Evolutionary conservation across 1,139 yeast species (phyloP), one percentile per base, ranked within the genome.

Genomic region (Diutina mesorugosa): DNA sequence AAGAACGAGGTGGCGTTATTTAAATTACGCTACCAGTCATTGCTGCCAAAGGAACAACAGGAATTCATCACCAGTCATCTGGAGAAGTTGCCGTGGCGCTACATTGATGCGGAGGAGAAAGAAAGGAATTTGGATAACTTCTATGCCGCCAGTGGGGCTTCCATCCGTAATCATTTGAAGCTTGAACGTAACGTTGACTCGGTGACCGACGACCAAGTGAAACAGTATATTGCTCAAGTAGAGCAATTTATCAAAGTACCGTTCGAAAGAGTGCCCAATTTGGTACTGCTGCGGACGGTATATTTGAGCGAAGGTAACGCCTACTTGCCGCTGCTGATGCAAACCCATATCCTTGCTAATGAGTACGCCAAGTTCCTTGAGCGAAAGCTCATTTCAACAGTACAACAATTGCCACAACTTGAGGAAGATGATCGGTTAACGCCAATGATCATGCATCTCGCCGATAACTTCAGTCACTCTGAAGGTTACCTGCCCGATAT

Each of bases 341-440:
- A 90, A 67, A 72, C 45, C 57, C 16, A 47, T 59, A 21, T 54
- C 58, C 5, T 58, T 57, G 32, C 46, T 59, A 18, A 14, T 12
- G 48, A 52, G 67, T 91, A 85, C 66, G 74, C 81, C 56, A 76
- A 75, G 16, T 72, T 73, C 56, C 74, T 95, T 55, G 67, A 69
- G 4, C 67, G 71, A 9, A 81, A 83, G 47, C 73, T 93, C 59
- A 70, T 84, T 28, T 73, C 77, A 58, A 89, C 98, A 0, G 86
- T 90, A 63, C 87, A 87, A 63, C 79, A 87, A 29, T 72, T 91
- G 57, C 96, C 97, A 2, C 77, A 95, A 21, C 73, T 93, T 57
- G 97, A 90, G 65, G 98, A 93, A 71, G 97, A 91, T 66, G 96
- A 90, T 66, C 77, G 99, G 59, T 70, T 93, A 55, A 72, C 90